phyloP scores from a whole-genome alignment of 352 stramenopile genomes.

The Phytophthora ohioensis region DNA sequence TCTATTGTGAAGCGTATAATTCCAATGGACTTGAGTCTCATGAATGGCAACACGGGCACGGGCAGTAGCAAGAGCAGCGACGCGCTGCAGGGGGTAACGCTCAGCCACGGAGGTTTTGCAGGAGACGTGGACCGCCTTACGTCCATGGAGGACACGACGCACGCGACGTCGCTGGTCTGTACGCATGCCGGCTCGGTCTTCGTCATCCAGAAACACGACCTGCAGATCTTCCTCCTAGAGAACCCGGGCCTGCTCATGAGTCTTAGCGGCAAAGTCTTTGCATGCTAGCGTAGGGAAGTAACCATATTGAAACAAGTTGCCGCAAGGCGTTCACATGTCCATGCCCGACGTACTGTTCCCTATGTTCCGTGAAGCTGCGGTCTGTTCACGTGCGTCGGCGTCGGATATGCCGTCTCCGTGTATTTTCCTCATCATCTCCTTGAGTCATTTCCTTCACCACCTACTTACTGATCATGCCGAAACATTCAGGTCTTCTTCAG shows the following conservation, averaged over 20 bases:
- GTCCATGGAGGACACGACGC: constrained; percentile 53
- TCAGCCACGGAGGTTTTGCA: constrained; percentile 69
- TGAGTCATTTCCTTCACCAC: too few relatives aligned
- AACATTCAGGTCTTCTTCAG: too few relatives aligned
- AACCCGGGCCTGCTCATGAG: constrained; percentile 82
- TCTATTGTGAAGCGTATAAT: constrained; percentile 51
- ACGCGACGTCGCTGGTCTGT: constrained; percentile 71
- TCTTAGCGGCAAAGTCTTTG: constrained; percentile 68
- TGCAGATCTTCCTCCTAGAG: constrained; percentile 75
- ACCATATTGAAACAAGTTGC: constrained; percentile 9
- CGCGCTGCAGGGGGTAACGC: constrained; percentile 42
- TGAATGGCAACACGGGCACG: constrained; percentile 20
- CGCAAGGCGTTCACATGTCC: too few relatives aligned
- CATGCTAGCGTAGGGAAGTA: constrained; percentile 32
- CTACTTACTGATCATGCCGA: too few relatives aligned
- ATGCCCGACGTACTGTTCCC: too few relatives aligned
- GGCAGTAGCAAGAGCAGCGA: constrained; percentile 37
- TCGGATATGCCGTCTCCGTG: too few relatives aligned
- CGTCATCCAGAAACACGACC: constrained; percentile 70
- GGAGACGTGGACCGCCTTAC: constrained; percentile 81
- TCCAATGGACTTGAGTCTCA: constrained; percentile 62
- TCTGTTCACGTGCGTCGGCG: too few relatives aligned
- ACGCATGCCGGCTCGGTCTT: constrained; percentile 65
- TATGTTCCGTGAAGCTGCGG: too few relatives aligned
- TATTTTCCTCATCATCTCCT: too few relatives aligned